phyloP scores from a whole-genome alignment of 139 green algal genomes.

The Tetradesmus obliquus region DNA sequence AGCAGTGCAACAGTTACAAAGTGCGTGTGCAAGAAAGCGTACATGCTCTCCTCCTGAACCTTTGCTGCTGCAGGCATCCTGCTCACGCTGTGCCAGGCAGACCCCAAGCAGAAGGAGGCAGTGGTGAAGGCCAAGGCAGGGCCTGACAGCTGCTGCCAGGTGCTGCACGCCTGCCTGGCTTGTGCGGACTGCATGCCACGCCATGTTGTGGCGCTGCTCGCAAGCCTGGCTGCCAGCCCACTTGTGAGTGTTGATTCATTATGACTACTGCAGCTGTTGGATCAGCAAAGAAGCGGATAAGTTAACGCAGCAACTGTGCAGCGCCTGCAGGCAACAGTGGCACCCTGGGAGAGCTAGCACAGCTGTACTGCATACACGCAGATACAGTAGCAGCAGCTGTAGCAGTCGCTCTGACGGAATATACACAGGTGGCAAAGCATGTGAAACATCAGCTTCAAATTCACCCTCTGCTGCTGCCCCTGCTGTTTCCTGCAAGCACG shows the following conservation, averaged over 20 bases:
- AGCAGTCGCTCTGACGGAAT: no score
- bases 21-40: no score
- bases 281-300: no score
- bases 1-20: not conserved
- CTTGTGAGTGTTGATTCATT: not conserved
- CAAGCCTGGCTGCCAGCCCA: slow-evolving; percentile 9
- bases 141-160: slow-evolving; percentile 8
- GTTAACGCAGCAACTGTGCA: no score
- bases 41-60: not conserved
- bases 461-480: no score
- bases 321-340: no score
- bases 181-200: not conserved
- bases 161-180: slow-evolving; percentile 9
- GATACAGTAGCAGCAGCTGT: no score
- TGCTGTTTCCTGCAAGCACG: not conserved
- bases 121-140: slow-evolving; percentile 20
- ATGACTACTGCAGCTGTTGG: no score
- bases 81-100: slow-evolving; percentile 25
- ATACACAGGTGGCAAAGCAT: no score
- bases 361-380: no score
- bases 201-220: slow-evolving; percentile 14
- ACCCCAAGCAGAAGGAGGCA: slow-evolving; percentile 3
- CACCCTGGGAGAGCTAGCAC: no score
- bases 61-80: slow-evolving; percentile 28
- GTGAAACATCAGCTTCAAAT: no score